Percentiles rank a stretch among this genome's conserved stretches.
phyloP scores from a whole-genome alignment of 441 rosid species.

The Brassica hybrid region DNA sequence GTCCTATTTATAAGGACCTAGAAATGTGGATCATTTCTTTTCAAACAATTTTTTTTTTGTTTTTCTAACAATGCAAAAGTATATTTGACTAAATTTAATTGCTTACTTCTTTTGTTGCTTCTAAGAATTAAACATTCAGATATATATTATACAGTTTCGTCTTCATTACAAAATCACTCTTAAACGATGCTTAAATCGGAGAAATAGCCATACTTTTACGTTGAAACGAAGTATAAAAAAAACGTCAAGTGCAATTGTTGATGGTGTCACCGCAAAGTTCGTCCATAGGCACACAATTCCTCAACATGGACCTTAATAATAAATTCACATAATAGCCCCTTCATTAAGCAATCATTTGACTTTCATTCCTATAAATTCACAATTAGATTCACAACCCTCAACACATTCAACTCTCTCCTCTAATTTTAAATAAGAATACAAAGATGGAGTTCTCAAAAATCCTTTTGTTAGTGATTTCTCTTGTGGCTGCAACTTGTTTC shows the following conservation, averaged over 20 bases:
- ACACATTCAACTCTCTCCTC: slow-evolving; percentile 26
- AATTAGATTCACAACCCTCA: background rate
- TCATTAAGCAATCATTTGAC: slow-evolving; percentile 38
- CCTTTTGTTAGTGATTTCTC: slow-evolving; percentile 30
- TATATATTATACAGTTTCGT: background rate
- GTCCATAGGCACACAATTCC: slow-evolving; percentile 29
- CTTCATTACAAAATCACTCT: slow-evolving; percentile 21
- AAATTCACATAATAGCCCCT: background rate
- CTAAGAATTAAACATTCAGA: background rate
- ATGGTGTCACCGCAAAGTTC: slow-evolving; percentile 40
- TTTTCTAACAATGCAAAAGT: background rate
- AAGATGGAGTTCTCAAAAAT: slow-evolving; percentile 38
- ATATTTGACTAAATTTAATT: background rate
- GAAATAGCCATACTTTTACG: slow-evolving; percentile 37
- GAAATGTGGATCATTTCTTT: slow-evolving; percentile 32
- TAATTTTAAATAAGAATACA: background rate
- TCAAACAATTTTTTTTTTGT: background rate
- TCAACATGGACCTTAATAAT: slow-evolving; percentile 17
- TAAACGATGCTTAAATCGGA: slow-evolving; percentile 36
- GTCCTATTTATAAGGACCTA: slow-evolving; percentile 28
- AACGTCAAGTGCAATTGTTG: slow-evolving; percentile 26
- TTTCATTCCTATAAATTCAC: slow-evolving; percentile 33
- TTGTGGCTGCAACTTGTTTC: slow-evolving; percentile 42
- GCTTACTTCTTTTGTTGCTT: slow-evolving; percentile 1
- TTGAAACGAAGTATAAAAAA: slow-evolving; percentile 27